Base-by-base conservation (phyloP, 2,329 filamentous ascomycete species). In the Pochonia chlamydosporia region DNA sequence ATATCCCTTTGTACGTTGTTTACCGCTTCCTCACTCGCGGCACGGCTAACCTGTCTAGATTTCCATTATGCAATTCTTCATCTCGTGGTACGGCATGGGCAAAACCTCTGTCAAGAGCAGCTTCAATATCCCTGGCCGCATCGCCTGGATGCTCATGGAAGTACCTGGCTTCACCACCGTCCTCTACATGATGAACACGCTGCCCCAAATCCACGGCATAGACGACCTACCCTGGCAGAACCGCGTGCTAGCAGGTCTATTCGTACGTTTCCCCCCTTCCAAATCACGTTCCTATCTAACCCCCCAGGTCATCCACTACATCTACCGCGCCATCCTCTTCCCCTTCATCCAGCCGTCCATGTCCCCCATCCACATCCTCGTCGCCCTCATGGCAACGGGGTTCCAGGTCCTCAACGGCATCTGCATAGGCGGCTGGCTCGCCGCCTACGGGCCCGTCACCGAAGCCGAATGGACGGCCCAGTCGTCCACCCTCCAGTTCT, bases 61-160 rank as follows among this genome's bases (percentile, higher is more conserved):
- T 53, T 84, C 84, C 0, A 77, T 81, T 1, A 44, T 80, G 20
- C 90, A 96, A 80, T 95, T 86, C 84, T 49, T 84, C 47, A 70
- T 76, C n/a, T 77, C 81, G 47, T 96, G 81, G 78, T 93, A 96
- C 65, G 88, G 88, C 43, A 89, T 92, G 73, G 93, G 93, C 64
- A 97, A 97, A 69, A 96, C 91, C 3, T 95, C 89, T 3, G 76
- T 82, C 16, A 61, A 75, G 3, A 90, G 85, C 57, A 70, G 70
- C 11, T 73, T 93, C 63, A 99, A 99, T 68, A 67, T 97, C n/a
- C 88, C 91, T 2, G 93, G 93, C 51, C 88, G 87, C 57, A 72
- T 89, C 53, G 90, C 82, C 49, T 99, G 93, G 93, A 76, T 87
- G 47, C 79, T 83, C 3, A 96, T 96, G 89, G 93, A 99, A 66